These are phyloP conservation scores for Tetradesmus lagerheimii DNA, from an alignment of 139 green algal species.

Conservation along the genomic window DNA sequence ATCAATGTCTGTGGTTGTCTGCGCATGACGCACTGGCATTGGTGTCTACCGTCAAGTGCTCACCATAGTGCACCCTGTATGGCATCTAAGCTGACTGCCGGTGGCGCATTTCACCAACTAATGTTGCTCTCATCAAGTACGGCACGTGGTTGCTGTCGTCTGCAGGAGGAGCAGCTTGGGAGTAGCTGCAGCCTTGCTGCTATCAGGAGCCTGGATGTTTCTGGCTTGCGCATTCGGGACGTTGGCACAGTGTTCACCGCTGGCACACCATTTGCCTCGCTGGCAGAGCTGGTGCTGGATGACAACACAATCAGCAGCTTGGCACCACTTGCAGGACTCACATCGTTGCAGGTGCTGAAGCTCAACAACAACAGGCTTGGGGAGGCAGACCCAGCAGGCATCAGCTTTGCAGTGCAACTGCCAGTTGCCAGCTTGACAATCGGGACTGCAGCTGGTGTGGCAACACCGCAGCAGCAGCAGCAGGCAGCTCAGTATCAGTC, in stretches of 20 bases:
- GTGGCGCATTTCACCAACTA: too few relatives aligned
- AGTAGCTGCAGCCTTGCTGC: slow-evolving; percentile 63
- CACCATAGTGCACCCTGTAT: too few relatives aligned
- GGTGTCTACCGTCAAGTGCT: too few relatives aligned
- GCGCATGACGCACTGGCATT: too few relatives aligned
- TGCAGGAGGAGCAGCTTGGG: slow-evolving; percentile 64
- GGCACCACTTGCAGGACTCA: slow-evolving; percentile 55
- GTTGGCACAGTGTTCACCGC: slow-evolving; percentile 63
- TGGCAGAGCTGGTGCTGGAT: slow-evolving; percentile 74
- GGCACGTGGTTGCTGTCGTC: neutral
- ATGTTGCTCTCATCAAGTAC: neutral
- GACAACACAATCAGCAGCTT: slow-evolving; percentile 62
- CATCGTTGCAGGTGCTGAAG: slow-evolving; percentile 55
- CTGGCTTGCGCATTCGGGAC: slow-evolving; percentile 64
- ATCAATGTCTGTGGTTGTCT: too few relatives aligned
- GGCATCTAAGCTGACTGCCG: too few relatives aligned
- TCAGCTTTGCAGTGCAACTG: slow-evolving; percentile 24
- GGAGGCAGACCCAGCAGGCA: slow-evolving; percentile 38
- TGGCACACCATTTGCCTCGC: slow-evolving; percentile 53
- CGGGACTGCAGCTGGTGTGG: neutral
- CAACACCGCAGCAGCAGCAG: neutral
- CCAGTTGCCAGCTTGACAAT: neutral
- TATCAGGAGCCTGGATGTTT: slow-evolving; percentile 75
- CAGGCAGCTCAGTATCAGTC: neutral
- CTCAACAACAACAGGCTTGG: slow-evolving; percentile 69